Conservation (phyloP, 768 basidiomycete species). For the Rhizopogon vesiculosus region DNA sequence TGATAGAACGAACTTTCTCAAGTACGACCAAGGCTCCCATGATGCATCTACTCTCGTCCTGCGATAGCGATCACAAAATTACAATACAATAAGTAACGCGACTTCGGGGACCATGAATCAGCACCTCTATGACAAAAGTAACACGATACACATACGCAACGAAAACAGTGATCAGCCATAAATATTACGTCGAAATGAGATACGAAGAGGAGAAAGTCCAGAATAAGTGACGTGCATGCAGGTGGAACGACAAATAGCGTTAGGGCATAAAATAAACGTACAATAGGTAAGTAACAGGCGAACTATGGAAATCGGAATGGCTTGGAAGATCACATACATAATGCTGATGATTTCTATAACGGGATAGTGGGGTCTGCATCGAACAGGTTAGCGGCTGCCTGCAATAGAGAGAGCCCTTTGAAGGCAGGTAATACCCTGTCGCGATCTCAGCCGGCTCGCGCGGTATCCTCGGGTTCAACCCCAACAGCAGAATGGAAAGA, state of each 20-base stretch:
- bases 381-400: background rate
- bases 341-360: background rate
- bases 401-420: background rate
- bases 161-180: background rate
- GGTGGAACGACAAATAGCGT: conserved; percentile 16
- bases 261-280: conserved; percentile 29
- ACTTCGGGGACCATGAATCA: background rate
- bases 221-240: background rate
- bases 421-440: background rate
- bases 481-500: background rate
- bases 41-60: background rate
- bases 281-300: conserved; percentile 15
- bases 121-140: background rate
- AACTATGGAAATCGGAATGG: background rate
- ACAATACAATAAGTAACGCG: background rate
- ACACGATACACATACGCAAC: background rate
- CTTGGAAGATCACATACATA: background rate
- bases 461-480: background rate
- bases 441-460: background rate
- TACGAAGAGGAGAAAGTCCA: background rate
- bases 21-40: no score
- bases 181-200: background rate
- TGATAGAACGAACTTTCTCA: no score
- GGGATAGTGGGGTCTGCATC: no score
- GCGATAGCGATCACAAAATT: background rate